Percentiles rank a stretch among this genome's conserved stretches.
Evolutionary conservation across 768 basidiomycete species (phyloP).

Genomic region (Trametes villosa): DNA sequence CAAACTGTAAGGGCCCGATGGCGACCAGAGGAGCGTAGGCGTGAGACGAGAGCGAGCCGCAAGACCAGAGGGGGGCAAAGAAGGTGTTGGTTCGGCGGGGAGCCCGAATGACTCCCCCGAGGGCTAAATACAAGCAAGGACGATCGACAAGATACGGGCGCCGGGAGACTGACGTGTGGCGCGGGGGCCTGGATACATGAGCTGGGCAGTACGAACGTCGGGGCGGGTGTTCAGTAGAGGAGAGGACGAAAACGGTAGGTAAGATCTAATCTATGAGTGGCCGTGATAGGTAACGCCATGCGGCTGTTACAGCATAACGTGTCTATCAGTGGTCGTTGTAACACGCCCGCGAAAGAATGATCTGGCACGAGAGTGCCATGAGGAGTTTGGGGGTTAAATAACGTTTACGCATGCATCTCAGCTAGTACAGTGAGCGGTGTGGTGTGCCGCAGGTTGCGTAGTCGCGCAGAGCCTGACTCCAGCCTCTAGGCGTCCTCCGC

Average conservation of each 20-base stretch:
- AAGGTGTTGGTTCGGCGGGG: constrained; percentile 2
- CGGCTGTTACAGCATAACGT: constrained; percentile 3
- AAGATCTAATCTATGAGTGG: neutral
- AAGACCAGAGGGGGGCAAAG: neutral
- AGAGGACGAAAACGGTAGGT: neutral
- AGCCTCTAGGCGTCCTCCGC: too few species aligned
- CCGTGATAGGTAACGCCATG: constrained; percentile 1
- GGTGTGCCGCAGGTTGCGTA: too few species aligned
- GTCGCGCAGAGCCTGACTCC: too few species aligned
- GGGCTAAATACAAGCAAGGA: neutral
- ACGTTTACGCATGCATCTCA: too few species aligned
- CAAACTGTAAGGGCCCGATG: constrained; percentile 7
- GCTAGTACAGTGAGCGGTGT: too few species aligned
- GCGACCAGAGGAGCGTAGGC: neutral
- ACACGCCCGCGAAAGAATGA: too few species aligned
- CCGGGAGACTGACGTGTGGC: neutral
- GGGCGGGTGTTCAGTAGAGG: neutral
- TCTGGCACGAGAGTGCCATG: too few species aligned
- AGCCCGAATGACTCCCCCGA: neutral
- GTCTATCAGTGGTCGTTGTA: too few species aligned
- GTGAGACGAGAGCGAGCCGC: neutral
- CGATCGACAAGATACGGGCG: neutral
- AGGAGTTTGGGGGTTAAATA: too few species aligned
- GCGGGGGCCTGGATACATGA: neutral
- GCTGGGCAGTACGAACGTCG: neutral